Evolutionary conservation across 2,329 filamentous ascomycete genomes (phyloP), one percentile per base, ranked within the genome.

Genomic region (Aplosporella prunicola): DNA sequence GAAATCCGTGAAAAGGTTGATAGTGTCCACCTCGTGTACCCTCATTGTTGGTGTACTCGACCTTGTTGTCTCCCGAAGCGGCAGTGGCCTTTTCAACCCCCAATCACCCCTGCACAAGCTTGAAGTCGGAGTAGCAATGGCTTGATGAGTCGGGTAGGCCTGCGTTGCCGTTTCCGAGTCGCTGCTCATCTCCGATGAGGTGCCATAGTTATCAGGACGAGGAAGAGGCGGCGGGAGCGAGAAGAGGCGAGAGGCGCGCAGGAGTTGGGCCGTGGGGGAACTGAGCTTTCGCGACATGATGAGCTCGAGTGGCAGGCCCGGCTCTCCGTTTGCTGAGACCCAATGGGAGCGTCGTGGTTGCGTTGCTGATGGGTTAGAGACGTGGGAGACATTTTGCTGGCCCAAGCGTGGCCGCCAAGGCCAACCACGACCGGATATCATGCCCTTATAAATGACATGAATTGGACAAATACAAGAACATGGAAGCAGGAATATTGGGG

Each of bases 1-100:
- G 61, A 87, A 96, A 53, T 95, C 87, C 53, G 88, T 94, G 48
- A 95, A 72, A 57, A 87, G 82, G 61, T 95, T 87, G 49, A 78
- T 74, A 2, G 85, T 83, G 65, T 96, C 89, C 46, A 93, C 72
- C 43, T 81, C 73, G 51, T 77, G 78, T 48, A 96, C 64, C 46
- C 84, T 76, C 37, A 94, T 73, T 33, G 83, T 68, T 8, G 87
- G 83, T n/a, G 78, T 79, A 29, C 61, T 66, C 5, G 77, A 78
- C 37, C 76, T 75, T 14, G 77, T 74, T 5, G 85, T 88, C 3
- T 81, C 78, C 56, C 80, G 80, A 7, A 80, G 63, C 2, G 89
- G 89, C 5, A 96, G 68, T 1, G 86, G 71, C 39, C 89, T 72
- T 66, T 96, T 96, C 50, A 95, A 67, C 10, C 89, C 89, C 88